Evolutionary conservation across 208 protist species (phyloP), one percentile per base, ranked within the genome.

Genomic region (Wallacemonas sp.): DNA sequence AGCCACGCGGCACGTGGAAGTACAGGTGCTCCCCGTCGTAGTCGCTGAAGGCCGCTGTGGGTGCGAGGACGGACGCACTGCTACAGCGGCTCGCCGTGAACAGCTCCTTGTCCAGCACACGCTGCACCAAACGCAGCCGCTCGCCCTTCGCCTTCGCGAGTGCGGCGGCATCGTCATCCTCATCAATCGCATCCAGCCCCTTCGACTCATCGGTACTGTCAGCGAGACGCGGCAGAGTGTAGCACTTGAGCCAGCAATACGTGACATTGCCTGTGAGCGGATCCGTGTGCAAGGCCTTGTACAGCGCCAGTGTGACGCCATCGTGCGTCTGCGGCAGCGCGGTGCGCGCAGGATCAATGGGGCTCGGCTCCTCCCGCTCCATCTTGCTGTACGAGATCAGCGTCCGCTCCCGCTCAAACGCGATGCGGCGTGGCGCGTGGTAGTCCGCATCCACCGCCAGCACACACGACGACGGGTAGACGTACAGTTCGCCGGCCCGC

Each of bases 191-290:
- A 5, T 46, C 36, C 44, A 38, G n/a, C n/a, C n/a, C n/a, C n/a
- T n/a, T n/a, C n/a, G n/a, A n/a, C n/a, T 68, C 38, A 24, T 44
- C 36, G 8, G 1, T 26, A 2, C 47, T 33, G 17, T 36, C 34
- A 14, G 27, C 33, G 1, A 36, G 33, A 16, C 58, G 44, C 1
- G 73, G 64, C 47, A 87, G 80, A 32, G 74, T 74, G 73, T 90
- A 90, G 11, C 80, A 74, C 48, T 90, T 90, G 46, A 90, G 38
- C 83, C 83, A 90, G 67, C 80, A 90, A 23, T 73, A 72, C 58
- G 71, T 79, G 2, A 86, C 72, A 39, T 71, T 75, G 33, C 80
- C 80, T 1, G 66, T 81, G 38, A 90, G 70, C 9, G 83, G 74
- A 58, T 86, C 76, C 26, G 72, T 78, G 78, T 80, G 83, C 29